Base-by-base conservation (phyloP, 495 filamentous ascomycete species). In the Alectoria sarmentosa region DNA sequence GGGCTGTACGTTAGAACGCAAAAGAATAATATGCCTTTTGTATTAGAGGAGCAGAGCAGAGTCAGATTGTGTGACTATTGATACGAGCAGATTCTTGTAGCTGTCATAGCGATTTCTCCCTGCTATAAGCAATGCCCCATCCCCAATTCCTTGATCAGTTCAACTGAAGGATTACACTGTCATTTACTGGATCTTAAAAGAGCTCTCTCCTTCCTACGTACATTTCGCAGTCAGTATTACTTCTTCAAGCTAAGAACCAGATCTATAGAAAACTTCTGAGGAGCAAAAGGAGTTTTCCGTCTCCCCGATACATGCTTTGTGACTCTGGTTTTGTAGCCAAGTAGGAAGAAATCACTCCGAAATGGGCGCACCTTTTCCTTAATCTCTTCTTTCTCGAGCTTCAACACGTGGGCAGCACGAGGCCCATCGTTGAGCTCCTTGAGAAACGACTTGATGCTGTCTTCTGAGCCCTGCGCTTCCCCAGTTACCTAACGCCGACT, bases 401-500 rank as follows among this genome's bases (percentile, higher is more conserved):
- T 72, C 9, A 66, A 57, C 2, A 72, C 70, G 23, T 67, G 65
- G 37, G 65, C 68, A 21, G 68, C 68, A 21, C 65, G 26, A 17
- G 70, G 70, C 17, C 92, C 92, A 63, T 82, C 84, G 70, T 92
- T 80, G 58, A 97, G 79, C 66, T 90, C 86, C 67, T 89, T 85
- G 15, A 96, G 73, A 58, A 95, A 87, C 32, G 83, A 80, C 60
- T 87, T 75, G 49, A 97, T 69, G 7, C 78, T 73, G 15, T 84
- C 78, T 14, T 85, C 79, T 19, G 81, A 75, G 39, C 92, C 92
- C 70, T 97, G 92, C 3, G 87, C 91, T 76, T 97, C 92, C 48
- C 92, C 92, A 73, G 88, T 86, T n/a, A 97, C 91, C 88, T 94
- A 66, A 37, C 32, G 10, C 46, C 26, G 34, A 46, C 21, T 39